phyloP scores from a whole-genome alignment of 2,329 filamentous ascomycete species.

The Cordyceps cateniannulata region DNA sequence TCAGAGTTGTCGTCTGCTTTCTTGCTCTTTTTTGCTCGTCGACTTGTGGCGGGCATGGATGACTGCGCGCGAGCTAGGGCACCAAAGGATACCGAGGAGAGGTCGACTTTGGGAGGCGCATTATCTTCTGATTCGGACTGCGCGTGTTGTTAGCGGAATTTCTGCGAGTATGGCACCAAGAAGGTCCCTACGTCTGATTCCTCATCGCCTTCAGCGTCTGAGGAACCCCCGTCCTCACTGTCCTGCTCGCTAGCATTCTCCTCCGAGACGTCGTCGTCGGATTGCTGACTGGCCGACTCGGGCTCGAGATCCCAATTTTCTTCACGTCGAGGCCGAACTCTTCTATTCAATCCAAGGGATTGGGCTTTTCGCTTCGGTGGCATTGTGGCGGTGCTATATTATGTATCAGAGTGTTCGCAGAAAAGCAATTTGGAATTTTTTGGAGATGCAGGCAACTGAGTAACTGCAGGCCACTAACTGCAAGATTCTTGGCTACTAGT shows the following conservation, averaged over 20 bases:
- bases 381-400: constrained; percentile 21
- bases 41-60: constrained; percentile 40
- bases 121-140: constrained; percentile 27
- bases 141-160: neutral
- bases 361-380: constrained; percentile 34
- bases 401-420: neutral
- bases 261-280: constrained; percentile 24
- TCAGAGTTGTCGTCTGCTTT: constrained; percentile 21
- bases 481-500: neutral
- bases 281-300: constrained; percentile 20
- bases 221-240: constrained; percentile 25
- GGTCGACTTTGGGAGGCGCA: constrained; percentile 32
- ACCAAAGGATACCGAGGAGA: constrained; percentile 71
- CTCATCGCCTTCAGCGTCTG: constrained; percentile 24
- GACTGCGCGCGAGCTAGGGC: constrained; percentile 84
- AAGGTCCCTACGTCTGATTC: constrained; percentile 21
- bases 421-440: neutral
- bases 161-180: neutral
- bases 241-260: constrained; percentile 21
- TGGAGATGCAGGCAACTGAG: neutral
- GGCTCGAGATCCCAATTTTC: constrained; percentile 36
- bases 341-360: constrained; percentile 31
- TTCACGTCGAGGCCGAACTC: constrained; percentile 38
- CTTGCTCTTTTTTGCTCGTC: constrained; percentile 25
- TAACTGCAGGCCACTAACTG: neutral